Evolutionary conservation across 768 basidiomycete species (phyloP).

Genomic region (Macrocybe gigantea): DNA sequence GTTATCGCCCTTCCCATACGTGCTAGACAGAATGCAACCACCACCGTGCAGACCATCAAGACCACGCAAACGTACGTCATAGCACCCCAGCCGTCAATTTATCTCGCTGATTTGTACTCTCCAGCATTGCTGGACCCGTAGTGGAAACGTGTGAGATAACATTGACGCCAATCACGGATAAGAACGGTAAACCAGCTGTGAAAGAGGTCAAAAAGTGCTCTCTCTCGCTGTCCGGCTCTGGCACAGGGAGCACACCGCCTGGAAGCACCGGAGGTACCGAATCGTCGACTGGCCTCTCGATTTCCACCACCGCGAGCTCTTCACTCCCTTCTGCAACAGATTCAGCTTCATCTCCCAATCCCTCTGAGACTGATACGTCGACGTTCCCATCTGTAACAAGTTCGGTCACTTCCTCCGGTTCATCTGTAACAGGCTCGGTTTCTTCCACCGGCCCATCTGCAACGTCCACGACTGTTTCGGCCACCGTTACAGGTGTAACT

Average conservation of each 20-base stretch:
- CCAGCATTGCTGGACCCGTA: conserved; percentile 44
- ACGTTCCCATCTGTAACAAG: conserved; percentile 3
- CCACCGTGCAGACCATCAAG: conserved; percentile 36
- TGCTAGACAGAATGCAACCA: conserved; percentile 26
- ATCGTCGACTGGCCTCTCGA: conserved; percentile 6
- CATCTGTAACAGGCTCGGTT: conserved; percentile 10
- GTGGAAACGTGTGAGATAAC: conserved; percentile 56
- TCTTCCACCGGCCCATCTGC: conserved; percentile 11
- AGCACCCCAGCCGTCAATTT: conserved; percentile 1
- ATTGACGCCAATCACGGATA: conserved; percentile 47
- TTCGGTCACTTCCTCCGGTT: conserved; percentile 9
- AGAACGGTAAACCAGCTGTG: conserved; percentile 42
- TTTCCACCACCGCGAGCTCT: conserved; percentile 1
- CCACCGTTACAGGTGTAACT: conserved; percentile 6
- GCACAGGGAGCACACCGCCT: background rate
- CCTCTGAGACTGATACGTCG: conserved; percentile 4
- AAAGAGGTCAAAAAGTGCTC: conserved; percentile 51
- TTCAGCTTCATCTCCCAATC: conserved; percentile 16
- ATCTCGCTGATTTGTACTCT: conserved; percentile 7
- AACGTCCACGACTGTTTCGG: conserved; percentile 1
- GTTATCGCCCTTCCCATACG: conserved; percentile 32
- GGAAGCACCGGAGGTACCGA: background rate
- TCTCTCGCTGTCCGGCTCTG: conserved; percentile 21
- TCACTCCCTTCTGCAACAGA: conserved; percentile 9
- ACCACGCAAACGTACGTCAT: conserved; percentile 42